Percentiles rank a stretch among this genome's conserved stretches.
These are phyloP conservation scores for Gentiana straminea DNA, from an alignment of 257 asterid species.

Conservation along the genomic window DNA sequence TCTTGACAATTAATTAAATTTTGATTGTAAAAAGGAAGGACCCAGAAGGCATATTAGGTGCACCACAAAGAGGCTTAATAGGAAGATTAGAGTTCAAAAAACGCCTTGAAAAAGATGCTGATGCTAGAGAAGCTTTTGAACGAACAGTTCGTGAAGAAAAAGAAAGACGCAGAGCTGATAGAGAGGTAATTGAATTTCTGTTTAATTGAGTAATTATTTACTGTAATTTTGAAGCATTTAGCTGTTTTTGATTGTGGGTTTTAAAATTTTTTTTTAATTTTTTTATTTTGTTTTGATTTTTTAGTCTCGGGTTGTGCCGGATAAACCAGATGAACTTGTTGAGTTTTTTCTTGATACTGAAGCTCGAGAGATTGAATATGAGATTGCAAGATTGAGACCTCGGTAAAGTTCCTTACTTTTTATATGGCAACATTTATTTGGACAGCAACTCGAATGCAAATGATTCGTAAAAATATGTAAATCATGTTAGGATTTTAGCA, in stretches of 20 bases:
- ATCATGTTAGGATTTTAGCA: too few relatives aligned
- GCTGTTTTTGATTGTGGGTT: background rate
- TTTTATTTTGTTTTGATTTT: background rate
- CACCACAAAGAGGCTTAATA: conserved; percentile 60
- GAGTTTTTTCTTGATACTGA: conserved; percentile 93
- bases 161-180: conserved; percentile 45
- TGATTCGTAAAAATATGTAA: too few relatives aligned
- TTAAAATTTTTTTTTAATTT: background rate
- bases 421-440: too few relatives aligned
- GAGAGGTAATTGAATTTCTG: conserved; percentile 35
- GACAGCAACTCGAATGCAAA: too few relatives aligned
- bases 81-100: conserved; percentile 54
- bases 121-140: conserved; percentile 65
- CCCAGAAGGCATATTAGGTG: conserved; percentile 73
- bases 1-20: conserved; percentile 3
- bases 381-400: conserved; percentile 78
- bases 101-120: conserved; percentile 57
- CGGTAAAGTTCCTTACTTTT: conserved; percentile 33
- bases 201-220: background rate
- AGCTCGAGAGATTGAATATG: conserved; percentile 84
- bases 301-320: conserved; percentile 74
- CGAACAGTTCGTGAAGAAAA: conserved; percentile 66
- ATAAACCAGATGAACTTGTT: conserved; percentile 40
- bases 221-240: background rate
- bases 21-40: conserved; percentile 53